Percentiles rank a stretch among this genome's conserved stretches.
Evolutionary conservation across 164 flowering plant species (phyloP).

Genomic region (Tetrastigma voinierianum): DNA sequence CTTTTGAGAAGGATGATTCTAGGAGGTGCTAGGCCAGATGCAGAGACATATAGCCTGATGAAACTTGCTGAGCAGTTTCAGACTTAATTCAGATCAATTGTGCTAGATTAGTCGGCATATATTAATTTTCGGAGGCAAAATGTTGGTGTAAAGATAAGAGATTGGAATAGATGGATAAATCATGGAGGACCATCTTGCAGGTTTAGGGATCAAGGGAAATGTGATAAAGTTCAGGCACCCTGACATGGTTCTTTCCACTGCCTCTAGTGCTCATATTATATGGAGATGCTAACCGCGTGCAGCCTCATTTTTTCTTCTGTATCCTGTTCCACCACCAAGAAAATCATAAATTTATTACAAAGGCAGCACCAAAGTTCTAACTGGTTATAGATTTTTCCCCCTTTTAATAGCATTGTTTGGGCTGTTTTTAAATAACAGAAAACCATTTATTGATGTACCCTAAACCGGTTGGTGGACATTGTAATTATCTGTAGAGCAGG

Average conservation of each 20-base stretch:
- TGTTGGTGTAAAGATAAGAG: neutral
- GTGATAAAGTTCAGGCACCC: neutral
- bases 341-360: neutral
- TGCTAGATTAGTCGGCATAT: no score
- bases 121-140: no score
- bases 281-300: neutral
- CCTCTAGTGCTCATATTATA: conserved; percentile 1
- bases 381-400: neutral
- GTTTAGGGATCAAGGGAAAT: neutral
- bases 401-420: neutral
- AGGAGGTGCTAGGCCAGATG: conserved; percentile 89
- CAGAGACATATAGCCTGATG: conserved; percentile 83
- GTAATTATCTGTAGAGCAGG: neutral
- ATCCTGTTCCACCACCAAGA: neutral
- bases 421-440: neutral
- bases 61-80: conserved; percentile 69
- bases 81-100: conserved; percentile 14
- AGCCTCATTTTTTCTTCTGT: neutral
- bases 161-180: neutral
- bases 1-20: conserved; percentile 83
- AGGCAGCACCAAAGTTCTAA: neutral
- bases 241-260: neutral
- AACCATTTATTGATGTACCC: neutral
- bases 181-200: neutral
- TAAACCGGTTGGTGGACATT: neutral